Conservation (phyloP, 306 rosid species). For the Clitoria ternatea region DNA sequence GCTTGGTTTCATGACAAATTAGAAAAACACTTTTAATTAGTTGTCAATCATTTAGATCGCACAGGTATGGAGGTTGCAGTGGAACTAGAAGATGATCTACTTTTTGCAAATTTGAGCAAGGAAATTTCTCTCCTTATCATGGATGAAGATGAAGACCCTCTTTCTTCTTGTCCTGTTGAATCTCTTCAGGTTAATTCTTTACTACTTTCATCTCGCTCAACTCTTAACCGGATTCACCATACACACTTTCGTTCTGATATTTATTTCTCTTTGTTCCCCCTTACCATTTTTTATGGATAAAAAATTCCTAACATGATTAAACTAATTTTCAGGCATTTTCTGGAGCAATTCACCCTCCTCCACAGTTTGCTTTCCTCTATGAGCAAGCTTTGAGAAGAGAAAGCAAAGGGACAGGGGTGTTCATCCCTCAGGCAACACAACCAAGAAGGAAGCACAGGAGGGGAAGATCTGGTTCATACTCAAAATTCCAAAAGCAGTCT, state of each 20-base stretch:
- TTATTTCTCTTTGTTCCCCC: no score
- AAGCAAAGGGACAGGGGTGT: conserved; percentile 98
- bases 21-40: not conserved
- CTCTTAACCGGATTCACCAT: not conserved
- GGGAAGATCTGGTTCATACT: conserved; percentile 50
- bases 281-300: no score
- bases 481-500: conserved; percentile 55
- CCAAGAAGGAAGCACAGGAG: conserved; percentile 71
- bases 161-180: conserved; percentile 43
- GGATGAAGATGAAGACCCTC: conserved; percentile 83
- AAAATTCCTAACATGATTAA: not conserved
- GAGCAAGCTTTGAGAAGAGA: conserved; percentile 55
- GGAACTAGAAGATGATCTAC: conserved; percentile 71
- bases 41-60: not conserved
- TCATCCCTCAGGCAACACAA: conserved; percentile 70
- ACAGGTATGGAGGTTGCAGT: conserved; percentile 48
- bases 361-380: conserved; percentile 37
- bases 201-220: conserved; percentile 9
- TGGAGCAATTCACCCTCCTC: conserved; percentile 51
- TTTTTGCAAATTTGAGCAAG: conserved; percentile 82
- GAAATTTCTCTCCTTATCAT: conserved; percentile 81
- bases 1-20: not conserved
- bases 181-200: conserved; percentile 67
- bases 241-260: not conserved
- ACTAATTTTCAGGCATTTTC: conserved; percentile 53